phyloP scores from a whole-genome alignment of 2,329 filamentous ascomycete genomes.

The Grosmannia huntii region DNA sequence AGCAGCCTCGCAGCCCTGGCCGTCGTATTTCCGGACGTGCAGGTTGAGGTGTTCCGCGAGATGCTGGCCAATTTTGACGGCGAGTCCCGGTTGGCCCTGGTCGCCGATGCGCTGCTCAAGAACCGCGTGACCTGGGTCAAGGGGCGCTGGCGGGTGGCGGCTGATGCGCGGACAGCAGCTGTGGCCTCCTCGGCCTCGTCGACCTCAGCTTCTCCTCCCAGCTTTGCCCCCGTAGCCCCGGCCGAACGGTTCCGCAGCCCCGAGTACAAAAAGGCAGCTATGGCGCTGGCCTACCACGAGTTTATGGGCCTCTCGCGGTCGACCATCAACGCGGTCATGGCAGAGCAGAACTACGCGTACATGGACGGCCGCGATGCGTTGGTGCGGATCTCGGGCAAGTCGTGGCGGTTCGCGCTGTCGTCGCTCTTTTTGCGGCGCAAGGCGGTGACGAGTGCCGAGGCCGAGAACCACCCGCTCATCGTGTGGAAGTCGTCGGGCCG shows the following conservation, averaged over 20 bases:
- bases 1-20: conserved; percentile 53
- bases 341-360: conserved; percentile 71
- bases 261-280: conserved; percentile 57
- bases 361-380: conserved; percentile 58
- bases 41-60: conserved; percentile 70
- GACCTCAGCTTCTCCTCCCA: neutral
- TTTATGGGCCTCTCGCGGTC: conserved; percentile 63
- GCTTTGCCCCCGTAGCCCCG: conserved; percentile 28
- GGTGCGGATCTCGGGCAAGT: conserved; percentile 54
- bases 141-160: conserved; percentile 46
- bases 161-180: conserved; percentile 12
- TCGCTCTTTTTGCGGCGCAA: conserved; percentile 53
- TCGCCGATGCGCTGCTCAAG: conserved; percentile 66
- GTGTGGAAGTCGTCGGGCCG: conserved; percentile 45
- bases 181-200: conserved; percentile 3
- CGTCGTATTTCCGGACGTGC: conserved; percentile 66
- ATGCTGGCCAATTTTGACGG: conserved; percentile 64
- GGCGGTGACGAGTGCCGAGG: conserved; percentile 17
- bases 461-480: conserved; percentile 50
- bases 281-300: conserved; percentile 56
- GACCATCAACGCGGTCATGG: conserved; percentile 65
- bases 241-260: conserved; percentile 55
- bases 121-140: conserved; percentile 57
- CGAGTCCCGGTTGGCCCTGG: conserved; percentile 63
- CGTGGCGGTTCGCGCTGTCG: conserved; percentile 65